Evolutionary conservation across 352 stramenopile genomes (phyloP).

Genomic region (Phytopythium montanum): DNA sequence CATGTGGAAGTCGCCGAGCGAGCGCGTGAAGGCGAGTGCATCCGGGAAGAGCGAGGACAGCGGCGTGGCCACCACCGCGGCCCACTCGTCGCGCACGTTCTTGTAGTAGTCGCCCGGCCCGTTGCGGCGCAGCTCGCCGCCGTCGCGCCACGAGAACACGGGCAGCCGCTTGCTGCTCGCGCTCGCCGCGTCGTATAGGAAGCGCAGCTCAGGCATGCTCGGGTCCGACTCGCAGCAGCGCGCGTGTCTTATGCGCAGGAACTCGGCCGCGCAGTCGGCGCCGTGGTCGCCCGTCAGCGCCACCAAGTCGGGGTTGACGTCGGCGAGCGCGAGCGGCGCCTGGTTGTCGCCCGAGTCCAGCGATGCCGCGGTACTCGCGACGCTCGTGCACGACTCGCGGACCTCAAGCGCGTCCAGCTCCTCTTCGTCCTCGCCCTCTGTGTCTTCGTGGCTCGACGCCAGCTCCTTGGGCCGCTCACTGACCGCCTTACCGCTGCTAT

Average conservation of each 20-base stretch:
- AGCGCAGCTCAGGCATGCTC: constrained; percentile 59
- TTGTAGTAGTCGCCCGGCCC: constrained; percentile 78
- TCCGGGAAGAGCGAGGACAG: constrained; percentile 64
- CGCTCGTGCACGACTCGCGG: constrained; percentile 11
- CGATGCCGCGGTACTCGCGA: not conserved
- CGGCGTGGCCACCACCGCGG: constrained; percentile 77
- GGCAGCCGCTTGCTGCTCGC: constrained; percentile 26
- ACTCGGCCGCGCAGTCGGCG: constrained; percentile 76
- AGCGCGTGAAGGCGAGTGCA: constrained; percentile 85
- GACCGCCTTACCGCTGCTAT: constrained; percentile 7
- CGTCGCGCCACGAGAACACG: constrained; percentile 32
- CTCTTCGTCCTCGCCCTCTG: constrained; percentile 12
- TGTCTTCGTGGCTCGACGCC: constrained; percentile 5
- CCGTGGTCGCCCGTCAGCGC: constrained; percentile 81
- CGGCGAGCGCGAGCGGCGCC: constrained; percentile 13
- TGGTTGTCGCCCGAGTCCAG: constrained; percentile 1
- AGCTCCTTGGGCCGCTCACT: constrained; percentile 12
- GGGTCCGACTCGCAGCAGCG: constrained; percentile 23
- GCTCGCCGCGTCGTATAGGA: constrained; percentile 77
- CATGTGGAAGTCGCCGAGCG: constrained; percentile 87
- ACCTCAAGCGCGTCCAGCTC: constrained; percentile 10
- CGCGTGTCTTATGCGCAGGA: constrained; percentile 44
- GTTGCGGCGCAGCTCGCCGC: constrained; percentile 36
- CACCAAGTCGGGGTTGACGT: constrained; percentile 22
- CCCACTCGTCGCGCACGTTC: constrained; percentile 91